These are phyloP conservation scores for Hygrocybe coccinea DNA, from an alignment of 768 basidiomycete genomes.

Conservation along the genomic window DNA sequence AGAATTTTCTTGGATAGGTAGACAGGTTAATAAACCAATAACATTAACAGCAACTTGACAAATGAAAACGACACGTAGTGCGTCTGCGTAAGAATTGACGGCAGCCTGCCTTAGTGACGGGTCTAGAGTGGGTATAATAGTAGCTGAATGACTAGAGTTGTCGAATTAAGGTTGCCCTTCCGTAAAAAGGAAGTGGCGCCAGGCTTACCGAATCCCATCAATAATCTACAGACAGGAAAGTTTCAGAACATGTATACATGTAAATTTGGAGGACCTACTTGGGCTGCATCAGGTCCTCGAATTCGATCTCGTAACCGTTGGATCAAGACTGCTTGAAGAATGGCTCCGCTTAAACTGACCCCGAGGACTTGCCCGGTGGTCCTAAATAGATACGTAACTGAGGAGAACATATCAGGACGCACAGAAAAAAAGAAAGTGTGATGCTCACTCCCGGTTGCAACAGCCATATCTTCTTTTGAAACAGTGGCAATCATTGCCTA, in stretches of 20 bases:
- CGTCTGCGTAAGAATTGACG: slow-evolving; percentile 71
- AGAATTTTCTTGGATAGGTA: slow-evolving; percentile 72
- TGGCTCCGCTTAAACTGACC: slow-evolving; percentile 79
- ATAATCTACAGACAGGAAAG: slow-evolving; percentile 49
- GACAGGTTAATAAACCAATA: slow-evolving; percentile 59
- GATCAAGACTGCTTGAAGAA: slow-evolving; percentile 77
- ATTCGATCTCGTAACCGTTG: slow-evolving; percentile 69
- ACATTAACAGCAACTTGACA: slow-evolving; percentile 67
- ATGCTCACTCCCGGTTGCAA: slow-evolving; percentile 83
- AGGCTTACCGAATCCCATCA: slow-evolving; percentile 55
- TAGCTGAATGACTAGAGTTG: slow-evolving; percentile 57
- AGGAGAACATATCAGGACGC: slow-evolving; percentile 1
- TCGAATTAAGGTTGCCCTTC: not conserved
- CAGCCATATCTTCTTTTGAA: slow-evolving; percentile 73
- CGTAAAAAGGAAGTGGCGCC: slow-evolving; percentile 1
- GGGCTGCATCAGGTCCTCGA: slow-evolving; percentile 63
- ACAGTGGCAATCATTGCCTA: slow-evolving; percentile 88
- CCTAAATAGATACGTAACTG: slow-evolving; percentile 90
- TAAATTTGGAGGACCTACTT: slow-evolving; percentile 45
- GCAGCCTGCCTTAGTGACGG: slow-evolving; percentile 55
- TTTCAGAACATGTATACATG: slow-evolving; percentile 13
- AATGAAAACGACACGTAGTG: slow-evolving; percentile 78
- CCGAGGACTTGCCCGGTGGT: slow-evolving; percentile 95
- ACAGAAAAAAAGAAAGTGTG: slow-evolving; percentile 13
- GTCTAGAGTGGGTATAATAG: slow-evolving; percentile 62